These are phyloP conservation scores for Epichloe festucae DNA, from an alignment of 2,329 filamentous ascomycete species.

Conservation along the genomic window DNA sequence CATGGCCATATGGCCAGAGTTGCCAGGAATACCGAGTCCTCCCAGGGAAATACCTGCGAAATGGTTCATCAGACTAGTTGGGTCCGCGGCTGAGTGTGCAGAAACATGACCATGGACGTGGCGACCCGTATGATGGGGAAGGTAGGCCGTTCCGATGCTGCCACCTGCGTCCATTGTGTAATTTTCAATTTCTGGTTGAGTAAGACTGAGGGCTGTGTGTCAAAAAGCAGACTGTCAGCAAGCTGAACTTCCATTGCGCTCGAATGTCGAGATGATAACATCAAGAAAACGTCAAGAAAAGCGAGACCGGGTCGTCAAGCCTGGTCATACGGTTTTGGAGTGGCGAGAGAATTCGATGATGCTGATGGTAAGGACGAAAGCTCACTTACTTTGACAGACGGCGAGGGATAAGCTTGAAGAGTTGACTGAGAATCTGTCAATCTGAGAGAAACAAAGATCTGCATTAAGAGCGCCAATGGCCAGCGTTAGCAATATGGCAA, in stretches of 20 bases:
- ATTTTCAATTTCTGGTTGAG: slow-evolving; percentile 16
- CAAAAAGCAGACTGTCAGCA: background rate
- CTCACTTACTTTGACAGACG: slow-evolving; percentile 13
- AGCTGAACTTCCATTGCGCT: background rate
- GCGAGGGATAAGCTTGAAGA: slow-evolving; percentile 19
- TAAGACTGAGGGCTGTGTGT: slow-evolving; percentile 20
- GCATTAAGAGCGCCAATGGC: background rate
- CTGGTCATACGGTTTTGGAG: background rate
- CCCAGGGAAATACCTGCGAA: slow-evolving; percentile 26
- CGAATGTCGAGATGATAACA: background rate
- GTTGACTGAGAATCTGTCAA: slow-evolving; percentile 9
- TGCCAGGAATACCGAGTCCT: slow-evolving; percentile 20
- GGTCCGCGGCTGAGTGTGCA: slow-evolving; percentile 18
- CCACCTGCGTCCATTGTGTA: slow-evolving; percentile 23
- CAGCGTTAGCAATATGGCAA: background rate
- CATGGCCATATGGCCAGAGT: slow-evolving; percentile 17
- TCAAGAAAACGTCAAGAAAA: background rate
- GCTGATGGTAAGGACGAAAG: slow-evolving; percentile 1
- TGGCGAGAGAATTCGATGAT: background rate
- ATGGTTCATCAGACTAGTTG: slow-evolving; percentile 19
- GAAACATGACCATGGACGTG: slow-evolving; percentile 17
- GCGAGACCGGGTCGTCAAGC: background rate
- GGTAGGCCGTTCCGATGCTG: slow-evolving; percentile 19
- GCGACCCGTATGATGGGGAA: slow-evolving; percentile 17
- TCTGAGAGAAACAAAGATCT: background rate